Evolutionary conservation across 106 monocot genomes (phyloP).

Genomic region (Apostasia shenzhenica): DNA sequence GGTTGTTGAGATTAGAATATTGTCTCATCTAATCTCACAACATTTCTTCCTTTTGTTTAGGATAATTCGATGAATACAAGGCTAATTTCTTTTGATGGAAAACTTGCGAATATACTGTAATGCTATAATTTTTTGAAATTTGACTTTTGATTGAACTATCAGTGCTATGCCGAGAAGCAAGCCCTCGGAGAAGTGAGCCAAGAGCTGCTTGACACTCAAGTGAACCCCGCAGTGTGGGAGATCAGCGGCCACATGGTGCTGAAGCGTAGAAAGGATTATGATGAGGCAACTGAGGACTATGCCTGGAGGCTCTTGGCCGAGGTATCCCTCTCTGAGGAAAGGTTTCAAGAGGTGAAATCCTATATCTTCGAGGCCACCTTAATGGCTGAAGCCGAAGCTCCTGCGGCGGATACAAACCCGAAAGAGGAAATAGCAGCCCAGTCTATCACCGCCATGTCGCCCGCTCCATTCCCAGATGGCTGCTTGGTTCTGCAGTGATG

Average conservation of each 20-base stretch:
- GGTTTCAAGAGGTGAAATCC: constrained; percentile 70
- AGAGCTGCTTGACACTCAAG: constrained; percentile 77
- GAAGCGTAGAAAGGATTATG: constrained; percentile 79
- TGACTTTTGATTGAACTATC: neutral
- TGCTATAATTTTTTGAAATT: too few relatives aligned
- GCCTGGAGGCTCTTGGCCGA: constrained; percentile 74
- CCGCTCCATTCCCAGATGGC: constrained; percentile 20
- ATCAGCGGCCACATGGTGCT: constrained; percentile 91
- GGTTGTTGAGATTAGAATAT: too few relatives aligned
- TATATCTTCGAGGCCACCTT: constrained; percentile 54
- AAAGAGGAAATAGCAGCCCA: constrained; percentile 4
- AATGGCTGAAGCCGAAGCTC: constrained; percentile 17
- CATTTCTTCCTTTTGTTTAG: too few relatives aligned
- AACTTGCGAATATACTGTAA: too few relatives aligned
- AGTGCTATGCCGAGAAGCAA: constrained; percentile 93
- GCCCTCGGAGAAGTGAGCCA: constrained; percentile 81
- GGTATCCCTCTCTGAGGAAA: constrained; percentile 75
- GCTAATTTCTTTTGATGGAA: too few relatives aligned
- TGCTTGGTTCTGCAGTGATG: constrained; percentile 54
- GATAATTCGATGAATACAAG: too few relatives aligned
- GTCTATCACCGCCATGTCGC: neutral
- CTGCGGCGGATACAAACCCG: neutral
- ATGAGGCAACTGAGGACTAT: constrained; percentile 59
- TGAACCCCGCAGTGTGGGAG: constrained; percentile 94
- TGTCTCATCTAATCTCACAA: too few relatives aligned